Evolutionary conservation across 805 yeast species (phyloP).

Genomic region (Zygosaccharomyces siamensis): DNA sequence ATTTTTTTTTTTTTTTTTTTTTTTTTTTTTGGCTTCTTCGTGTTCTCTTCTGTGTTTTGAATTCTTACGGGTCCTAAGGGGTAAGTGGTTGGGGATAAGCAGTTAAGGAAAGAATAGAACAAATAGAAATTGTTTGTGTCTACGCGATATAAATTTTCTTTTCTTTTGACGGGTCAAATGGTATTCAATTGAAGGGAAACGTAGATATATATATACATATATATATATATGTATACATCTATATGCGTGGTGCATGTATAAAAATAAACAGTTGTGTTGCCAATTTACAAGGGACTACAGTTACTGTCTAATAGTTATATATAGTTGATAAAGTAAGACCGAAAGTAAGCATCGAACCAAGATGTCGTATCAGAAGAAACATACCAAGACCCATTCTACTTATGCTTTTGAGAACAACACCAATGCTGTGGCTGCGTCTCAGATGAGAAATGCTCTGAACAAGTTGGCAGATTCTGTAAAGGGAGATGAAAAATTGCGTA

Average conservation of each 20-base stretch:
- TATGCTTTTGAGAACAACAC: constrained; percentile 92
- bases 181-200: constrained; percentile 29
- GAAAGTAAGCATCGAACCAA: background rate
- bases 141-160: background rate
- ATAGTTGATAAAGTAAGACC: background rate
- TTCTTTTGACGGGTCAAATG: constrained; percentile 1
- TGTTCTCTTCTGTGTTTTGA: background rate
- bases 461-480: constrained; percentile 77
- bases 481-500: constrained; percentile 42
- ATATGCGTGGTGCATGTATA: background rate
- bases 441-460: constrained; percentile 95
- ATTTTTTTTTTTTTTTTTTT: background rate
- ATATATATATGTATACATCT: background rate
- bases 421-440: constrained; percentile 92
- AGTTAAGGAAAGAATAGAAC: background rate
- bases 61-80: background rate
- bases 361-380: constrained; percentile 35
- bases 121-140: constrained; percentile 5
- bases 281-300: background rate
- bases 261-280: background rate
- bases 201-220: constrained; percentile 29
- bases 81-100: background rate
- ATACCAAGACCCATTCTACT: constrained; percentile 37
- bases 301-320: background rate
- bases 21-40: background rate